Evolutionary conservation across 2,329 filamentous ascomycete genomes (phyloP).

Genomic region (Blastomyces silverae): DNA sequence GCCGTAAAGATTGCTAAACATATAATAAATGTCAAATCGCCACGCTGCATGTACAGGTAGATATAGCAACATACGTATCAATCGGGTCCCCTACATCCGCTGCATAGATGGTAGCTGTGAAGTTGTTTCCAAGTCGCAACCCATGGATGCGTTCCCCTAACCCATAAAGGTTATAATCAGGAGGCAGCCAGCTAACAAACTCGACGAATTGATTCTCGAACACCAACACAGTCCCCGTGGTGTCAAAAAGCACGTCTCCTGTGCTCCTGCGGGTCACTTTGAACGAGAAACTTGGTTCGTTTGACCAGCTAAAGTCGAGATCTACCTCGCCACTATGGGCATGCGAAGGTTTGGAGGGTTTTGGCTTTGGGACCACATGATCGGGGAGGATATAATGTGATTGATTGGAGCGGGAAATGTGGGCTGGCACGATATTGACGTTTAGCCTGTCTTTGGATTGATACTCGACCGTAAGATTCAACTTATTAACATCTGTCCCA

Average conservation of each 20-base stretch:
- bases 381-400: conserved; percentile 64
- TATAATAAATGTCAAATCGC: background rate
- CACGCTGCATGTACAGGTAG: background rate
- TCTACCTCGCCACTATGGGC: conserved; percentile 35
- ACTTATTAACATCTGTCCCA: conserved; percentile 62
- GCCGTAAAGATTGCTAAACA: conserved; percentile 60
- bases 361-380: conserved; percentile 54
- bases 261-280: conserved; percentile 51
- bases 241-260: conserved; percentile 63
- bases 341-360: conserved; percentile 35
- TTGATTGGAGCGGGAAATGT: conserved; percentile 54
- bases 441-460: conserved; percentile 60
- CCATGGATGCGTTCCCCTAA: conserved; percentile 67
- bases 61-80: conserved; percentile 34
- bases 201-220: conserved; percentile 75
- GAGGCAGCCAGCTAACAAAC: conserved; percentile 58
- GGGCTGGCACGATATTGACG: conserved; percentile 61
- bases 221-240: conserved; percentile 56
- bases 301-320: conserved; percentile 50
- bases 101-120: conserved; percentile 61
- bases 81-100: conserved; percentile 58
- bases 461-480: conserved; percentile 62
- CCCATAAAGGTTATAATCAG: conserved; percentile 69
- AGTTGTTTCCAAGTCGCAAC: conserved; percentile 64
- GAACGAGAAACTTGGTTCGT: conserved; percentile 53